Evolutionary conservation across 768 basidiomycete species (phyloP).

Genomic region (Crassisporium funariophilum): DNA sequence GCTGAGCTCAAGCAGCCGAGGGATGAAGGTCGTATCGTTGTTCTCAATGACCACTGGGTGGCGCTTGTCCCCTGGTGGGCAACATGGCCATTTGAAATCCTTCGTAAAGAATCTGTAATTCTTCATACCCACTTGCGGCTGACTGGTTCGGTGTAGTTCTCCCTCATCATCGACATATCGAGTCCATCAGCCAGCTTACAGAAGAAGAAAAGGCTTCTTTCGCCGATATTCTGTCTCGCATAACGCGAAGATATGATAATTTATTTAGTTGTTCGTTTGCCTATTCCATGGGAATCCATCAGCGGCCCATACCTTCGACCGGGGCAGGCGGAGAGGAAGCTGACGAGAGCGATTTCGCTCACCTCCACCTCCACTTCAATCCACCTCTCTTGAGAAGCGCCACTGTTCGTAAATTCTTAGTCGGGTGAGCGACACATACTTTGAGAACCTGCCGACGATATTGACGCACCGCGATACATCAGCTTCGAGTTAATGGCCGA

Average conservation of each 20-base stretch:
- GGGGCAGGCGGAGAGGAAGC: slow-evolving; percentile 28
- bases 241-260: slow-evolving; percentile 76
- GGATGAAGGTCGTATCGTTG: slow-evolving; percentile 61
- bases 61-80: slow-evolving; percentile 96
- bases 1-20: slow-evolving; percentile 51
- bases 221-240: slow-evolving; percentile 63
- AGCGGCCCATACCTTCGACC: slow-evolving; percentile 61
- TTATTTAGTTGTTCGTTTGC: slow-evolving; percentile 86
- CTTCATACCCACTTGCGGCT: not conserved
- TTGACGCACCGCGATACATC: slow-evolving; percentile 7
- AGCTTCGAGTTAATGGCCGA: slow-evolving; percentile 93
- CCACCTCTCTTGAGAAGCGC: slow-evolving; percentile 85
- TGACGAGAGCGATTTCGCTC: slow-evolving; percentile 60
- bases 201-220: slow-evolving; percentile 62
- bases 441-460: not conserved
- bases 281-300: slow-evolving; percentile 95
- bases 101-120: slow-evolving; percentile 47
- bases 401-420: slow-evolving; percentile 84
- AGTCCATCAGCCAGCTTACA: slow-evolving; percentile 64
- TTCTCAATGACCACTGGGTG: slow-evolving; percentile 75
- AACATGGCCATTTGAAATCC: slow-evolving; percentile 87
- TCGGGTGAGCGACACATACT: slow-evolving; percentile 66
- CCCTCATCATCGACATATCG: slow-evolving; percentile 77
- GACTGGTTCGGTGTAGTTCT: slow-evolving; percentile 61
- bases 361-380: slow-evolving; percentile 85